Evolutionary conservation across 768 basidiomycete genomes (phyloP), one percentile per base, ranked within the genome.

Genomic region (Amanita rubescens): DNA sequence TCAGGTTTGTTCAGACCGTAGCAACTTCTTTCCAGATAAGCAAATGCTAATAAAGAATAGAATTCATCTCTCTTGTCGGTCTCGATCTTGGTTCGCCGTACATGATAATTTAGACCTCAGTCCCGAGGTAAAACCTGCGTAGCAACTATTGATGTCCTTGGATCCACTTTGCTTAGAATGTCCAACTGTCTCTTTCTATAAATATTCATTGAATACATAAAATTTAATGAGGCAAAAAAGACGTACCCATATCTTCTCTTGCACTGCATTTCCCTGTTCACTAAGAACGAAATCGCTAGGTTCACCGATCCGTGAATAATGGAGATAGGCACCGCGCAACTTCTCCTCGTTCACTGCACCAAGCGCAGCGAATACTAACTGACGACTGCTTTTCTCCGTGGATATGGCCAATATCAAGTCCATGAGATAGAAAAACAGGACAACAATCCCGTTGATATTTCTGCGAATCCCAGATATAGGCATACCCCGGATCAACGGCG

Each of bases 401-500:
- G 71, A 64, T n/a, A 64, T 65, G 1, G 69, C 74, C 0, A 79
- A 39, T 0, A 64, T 1, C 4, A 49, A 59, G 35, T 71, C 66
- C 57, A 70, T 61, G 2, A 72, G 19, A 32, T 52, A 49, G 15
- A 52, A 34, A 64, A 5, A 70, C 4, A 11, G 59, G 2, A n/a
- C n/a, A n/a, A n/a, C n/a, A n/a, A n/a, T n/a, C n/a, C n/a, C n/a
- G n/a, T n/a, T n/a, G 4, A 71, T n/a, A 8, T 62, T 57, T 22
- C 69, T 58, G 0, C 63, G 59, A 1, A 79, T 59, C 20, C 69
- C 65, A 6, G 74, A 75, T 17, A 58, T 48, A n/a, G 59, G 74
- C 74, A 58, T 65, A 70, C 1, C 75, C 75, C n/a, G 77, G 77
- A 49, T 71, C 69, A 30, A 72, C 64, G 32, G 66, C 41, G 51